phyloP scores from a whole-genome alignment of 2,329 filamentous ascomycete genomes.

The Paraphaeosphaeria minitans region DNA sequence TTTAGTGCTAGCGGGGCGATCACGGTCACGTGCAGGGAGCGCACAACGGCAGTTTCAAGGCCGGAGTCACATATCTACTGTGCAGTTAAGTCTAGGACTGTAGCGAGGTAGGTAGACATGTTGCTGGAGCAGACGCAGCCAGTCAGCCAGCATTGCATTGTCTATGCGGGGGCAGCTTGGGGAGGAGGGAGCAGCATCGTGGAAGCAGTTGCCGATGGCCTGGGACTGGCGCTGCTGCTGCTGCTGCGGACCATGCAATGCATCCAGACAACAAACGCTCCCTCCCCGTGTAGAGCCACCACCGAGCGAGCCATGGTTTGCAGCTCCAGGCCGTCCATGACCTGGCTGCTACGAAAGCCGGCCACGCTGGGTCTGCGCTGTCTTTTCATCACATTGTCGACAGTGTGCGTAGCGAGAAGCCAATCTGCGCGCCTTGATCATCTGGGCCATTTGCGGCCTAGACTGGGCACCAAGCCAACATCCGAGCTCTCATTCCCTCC shows the following conservation, averaged over 20 bases:
- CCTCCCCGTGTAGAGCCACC: not conserved
- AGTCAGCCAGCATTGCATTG: not conserved
- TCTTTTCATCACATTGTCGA: not conserved
- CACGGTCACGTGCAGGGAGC: not conserved
- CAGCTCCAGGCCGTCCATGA: not conserved
- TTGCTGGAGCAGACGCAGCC: not conserved
- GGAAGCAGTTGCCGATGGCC: not conserved
- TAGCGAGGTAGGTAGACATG: too few relatives aligned
- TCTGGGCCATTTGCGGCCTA: constrained; percentile 4
- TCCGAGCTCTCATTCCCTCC: constrained; percentile 11
- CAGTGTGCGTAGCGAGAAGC: constrained; percentile 2
- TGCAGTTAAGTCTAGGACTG: too few relatives aligned
- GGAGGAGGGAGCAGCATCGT: too few relatives aligned
- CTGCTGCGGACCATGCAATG: not conserved
- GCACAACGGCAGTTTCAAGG: not conserved
- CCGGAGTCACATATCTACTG: too few relatives aligned
- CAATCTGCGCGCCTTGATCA: constrained; percentile 8
- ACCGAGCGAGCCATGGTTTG: not conserved
- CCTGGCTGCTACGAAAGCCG: not conserved
- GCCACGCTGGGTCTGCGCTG: not conserved
- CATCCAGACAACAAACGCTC: not conserved
- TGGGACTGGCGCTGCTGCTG: not conserved
- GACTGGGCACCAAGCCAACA: constrained; percentile 6
- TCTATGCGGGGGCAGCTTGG: not conserved
- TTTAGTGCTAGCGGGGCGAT: constrained; percentile 1